Evolutionary conservation across 306 rosid genomes (phyloP).

Genomic region (Cicer judaicum): DNA sequence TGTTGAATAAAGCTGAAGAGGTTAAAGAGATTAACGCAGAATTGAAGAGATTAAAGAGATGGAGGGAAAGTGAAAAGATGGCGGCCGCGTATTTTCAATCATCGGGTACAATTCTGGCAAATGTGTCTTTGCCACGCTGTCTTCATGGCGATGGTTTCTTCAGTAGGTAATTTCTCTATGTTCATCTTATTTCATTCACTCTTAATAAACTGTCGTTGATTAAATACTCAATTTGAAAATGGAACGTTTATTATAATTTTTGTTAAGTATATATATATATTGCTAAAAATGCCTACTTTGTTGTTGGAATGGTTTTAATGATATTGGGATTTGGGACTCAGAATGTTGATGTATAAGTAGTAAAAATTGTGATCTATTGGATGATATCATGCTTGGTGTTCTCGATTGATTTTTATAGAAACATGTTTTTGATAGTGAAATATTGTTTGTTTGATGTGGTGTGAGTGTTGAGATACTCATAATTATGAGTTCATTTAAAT

Average conservation of each 20-base stretch:
- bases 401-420: not conserved
- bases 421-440: not conserved
- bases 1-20: conserved; percentile 74
- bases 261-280: not conserved
- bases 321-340: conserved; percentile 14
- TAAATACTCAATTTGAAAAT: not conserved
- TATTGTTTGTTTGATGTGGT: conserved; percentile 21
- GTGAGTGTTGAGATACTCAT: conserved; percentile 9
- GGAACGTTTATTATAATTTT: not conserved
- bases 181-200: not conserved
- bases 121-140: conserved; percentile 78
- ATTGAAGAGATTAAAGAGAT: conserved; percentile 66
- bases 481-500: conserved; percentile 31
- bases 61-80: conserved; percentile 68
- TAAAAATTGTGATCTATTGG: conserved; percentile 12
- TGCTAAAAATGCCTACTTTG: not conserved
- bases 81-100: conserved; percentile 64
- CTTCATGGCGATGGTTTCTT: conserved; percentile 66
- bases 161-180: conserved; percentile 68
- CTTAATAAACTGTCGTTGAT: no score
- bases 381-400: not conserved
- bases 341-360: conserved; percentile 8
- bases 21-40: conserved; percentile 60
- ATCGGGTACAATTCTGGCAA: conserved; percentile 79
- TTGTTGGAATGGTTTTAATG: conserved; percentile 4